phyloP scores from a whole-genome alignment of 805 yeast genomes.

The Candida schatavii region DNA sequence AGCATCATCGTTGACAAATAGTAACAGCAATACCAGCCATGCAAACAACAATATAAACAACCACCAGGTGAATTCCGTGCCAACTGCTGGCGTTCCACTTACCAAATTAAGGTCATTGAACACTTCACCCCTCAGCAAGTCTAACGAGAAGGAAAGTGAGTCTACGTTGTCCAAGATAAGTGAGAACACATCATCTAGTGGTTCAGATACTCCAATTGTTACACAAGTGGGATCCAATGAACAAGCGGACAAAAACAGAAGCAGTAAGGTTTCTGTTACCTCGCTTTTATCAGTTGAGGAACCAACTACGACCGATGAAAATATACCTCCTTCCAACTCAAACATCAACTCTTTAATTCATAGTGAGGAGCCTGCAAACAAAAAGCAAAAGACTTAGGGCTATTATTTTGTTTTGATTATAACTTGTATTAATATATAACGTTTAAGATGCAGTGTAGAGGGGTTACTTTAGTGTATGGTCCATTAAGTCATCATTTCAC shows the following conservation, averaged over 20 bases:
- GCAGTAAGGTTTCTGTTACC: conserved; percentile 1
- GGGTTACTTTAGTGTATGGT: not conserved
- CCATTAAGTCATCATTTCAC: too few species aligned
- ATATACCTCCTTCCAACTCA: not conserved
- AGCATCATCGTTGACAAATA: not conserved
- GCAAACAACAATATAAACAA: too few species aligned
- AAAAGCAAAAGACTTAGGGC: not conserved
- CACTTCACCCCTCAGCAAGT: not conserved
- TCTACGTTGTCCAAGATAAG: not conserved
- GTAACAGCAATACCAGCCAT: not conserved
- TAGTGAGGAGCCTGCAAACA: not conserved
- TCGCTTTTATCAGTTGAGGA: conserved; percentile 1
- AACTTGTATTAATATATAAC: not conserved
- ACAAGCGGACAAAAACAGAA: too few species aligned
- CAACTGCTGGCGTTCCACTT: not conserved
- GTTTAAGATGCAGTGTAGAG: not conserved
- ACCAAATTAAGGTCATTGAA: conserved; percentile 1
- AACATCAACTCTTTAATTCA: conserved; percentile 1
- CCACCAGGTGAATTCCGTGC: not conserved
- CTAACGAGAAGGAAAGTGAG: conserved; percentile 1
- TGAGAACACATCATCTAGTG: not conserved
- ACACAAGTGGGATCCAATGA: not conserved
- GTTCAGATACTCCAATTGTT: not conserved
- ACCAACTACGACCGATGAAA: not conserved
- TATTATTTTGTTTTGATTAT: not conserved